phyloP scores from a whole-genome alignment of 2,329 filamentous ascomycete species.

The Thielaviopsis populi region DNA sequence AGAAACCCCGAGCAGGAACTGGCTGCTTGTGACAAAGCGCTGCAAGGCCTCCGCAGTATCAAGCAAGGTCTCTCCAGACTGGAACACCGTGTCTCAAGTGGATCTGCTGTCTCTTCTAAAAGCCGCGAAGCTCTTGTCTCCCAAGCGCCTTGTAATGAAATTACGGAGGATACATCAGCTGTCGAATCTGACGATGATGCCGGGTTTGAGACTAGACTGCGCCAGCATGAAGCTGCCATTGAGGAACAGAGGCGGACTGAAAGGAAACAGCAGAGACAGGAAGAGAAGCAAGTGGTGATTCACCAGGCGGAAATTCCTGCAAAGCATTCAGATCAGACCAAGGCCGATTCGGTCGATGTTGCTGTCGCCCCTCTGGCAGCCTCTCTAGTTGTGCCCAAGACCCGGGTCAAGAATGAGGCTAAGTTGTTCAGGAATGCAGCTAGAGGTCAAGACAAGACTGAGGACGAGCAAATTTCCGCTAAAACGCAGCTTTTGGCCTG shows the following conservation, averaged over 20 bases:
- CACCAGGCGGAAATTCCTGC: background rate
- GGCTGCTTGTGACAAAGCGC: constrained; percentile 12
- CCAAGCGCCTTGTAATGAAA: constrained; percentile 9
- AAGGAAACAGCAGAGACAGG: background rate
- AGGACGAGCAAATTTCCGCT: background rate
- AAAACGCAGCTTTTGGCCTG: background rate
- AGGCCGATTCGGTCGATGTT: background rate
- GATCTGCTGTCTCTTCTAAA: background rate
- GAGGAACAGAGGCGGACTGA: background rate
- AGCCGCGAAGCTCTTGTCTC: background rate
- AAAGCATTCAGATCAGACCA: background rate
- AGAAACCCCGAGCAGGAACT: constrained; percentile 7
- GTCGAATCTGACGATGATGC: constrained; percentile 21
- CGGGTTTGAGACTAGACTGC: background rate
- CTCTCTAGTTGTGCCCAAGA: background rate
- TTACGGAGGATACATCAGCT: constrained; percentile 19
- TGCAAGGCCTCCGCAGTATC: constrained; percentile 2
- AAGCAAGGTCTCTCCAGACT: constrained; percentile 5
- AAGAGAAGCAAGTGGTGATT: background rate
- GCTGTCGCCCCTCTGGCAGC: background rate
- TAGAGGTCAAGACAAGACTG: background rate
- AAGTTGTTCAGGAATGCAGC: background rate
- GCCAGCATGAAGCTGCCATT: constrained; percentile 27
- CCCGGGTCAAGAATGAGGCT: background rate
- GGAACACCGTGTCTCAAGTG: background rate